These are phyloP conservation scores for Lactifluus pinguis DNA, from an alignment of 768 basidiomycete species.

Conservation along the genomic window DNA sequence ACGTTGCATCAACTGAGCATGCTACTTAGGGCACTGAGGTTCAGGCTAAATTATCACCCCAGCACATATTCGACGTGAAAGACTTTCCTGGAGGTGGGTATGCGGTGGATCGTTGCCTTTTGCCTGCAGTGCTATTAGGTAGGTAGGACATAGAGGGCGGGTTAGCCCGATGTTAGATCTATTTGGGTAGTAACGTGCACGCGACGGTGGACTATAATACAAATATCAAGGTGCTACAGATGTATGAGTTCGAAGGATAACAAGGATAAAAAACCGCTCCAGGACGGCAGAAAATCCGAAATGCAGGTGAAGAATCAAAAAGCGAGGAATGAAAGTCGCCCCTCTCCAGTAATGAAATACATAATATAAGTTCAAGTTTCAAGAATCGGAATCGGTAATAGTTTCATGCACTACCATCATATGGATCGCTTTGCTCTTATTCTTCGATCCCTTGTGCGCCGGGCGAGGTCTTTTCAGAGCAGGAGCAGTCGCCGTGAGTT, in stretches of 20 bases:
- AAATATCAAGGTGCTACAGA: conserved; percentile 13
- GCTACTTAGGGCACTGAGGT: no score
- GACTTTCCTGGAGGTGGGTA: no score
- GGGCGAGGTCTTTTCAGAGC: neutral
- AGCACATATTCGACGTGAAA: no score
- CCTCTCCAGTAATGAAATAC: neutral
- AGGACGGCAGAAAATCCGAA: conserved; percentile 3
- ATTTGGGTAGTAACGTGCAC: neutral
- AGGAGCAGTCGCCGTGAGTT: neutral
- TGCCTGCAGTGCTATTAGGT: no score
- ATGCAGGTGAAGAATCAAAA: neutral
- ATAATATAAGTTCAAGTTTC: neutral
- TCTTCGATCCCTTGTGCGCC: neutral
- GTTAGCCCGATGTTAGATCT: neutral
- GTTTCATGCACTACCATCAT: conserved; percentile 20
- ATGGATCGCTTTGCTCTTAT: conserved; percentile 10
- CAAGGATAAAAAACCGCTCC: conserved; percentile 11
- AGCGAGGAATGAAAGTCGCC: no score
- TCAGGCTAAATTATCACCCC: no score
- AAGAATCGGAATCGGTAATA: neutral
- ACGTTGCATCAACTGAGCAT: no score
- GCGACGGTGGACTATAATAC: neutral
- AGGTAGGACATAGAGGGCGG: neutral
- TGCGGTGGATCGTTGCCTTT: no score
- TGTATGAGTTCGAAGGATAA: conserved; percentile 5